These are phyloP conservation scores for Gossypium ekmanianum DNA, from an alignment of 345 rosid genomes.

Conservation along the genomic window DNA sequence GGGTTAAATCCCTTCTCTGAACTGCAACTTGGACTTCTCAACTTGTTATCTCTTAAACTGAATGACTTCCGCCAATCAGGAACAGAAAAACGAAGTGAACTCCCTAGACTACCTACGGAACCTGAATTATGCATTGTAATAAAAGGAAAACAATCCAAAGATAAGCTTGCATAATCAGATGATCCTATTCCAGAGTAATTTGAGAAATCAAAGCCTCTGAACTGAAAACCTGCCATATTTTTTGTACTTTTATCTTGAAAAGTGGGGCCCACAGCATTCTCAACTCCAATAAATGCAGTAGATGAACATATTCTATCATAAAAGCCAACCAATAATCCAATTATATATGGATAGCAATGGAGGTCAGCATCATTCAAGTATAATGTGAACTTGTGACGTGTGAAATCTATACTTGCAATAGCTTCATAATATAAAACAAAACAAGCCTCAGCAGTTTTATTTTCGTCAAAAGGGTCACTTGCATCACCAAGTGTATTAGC, in stretches of 20 bases:
- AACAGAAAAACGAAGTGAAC: slow-evolving; percentile 41
- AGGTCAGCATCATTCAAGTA: slow-evolving; percentile 62
- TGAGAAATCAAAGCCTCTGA: slow-evolving; percentile 67
- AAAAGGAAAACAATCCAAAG: slow-evolving; percentile 68
- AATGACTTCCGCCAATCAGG: slow-evolving; percentile 60
- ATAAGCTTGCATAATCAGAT: slow-evolving; percentile 45
- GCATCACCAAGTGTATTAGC: slow-evolving; percentile 22
- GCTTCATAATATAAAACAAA: slow-evolving; percentile 55
- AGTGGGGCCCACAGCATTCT: slow-evolving; percentile 20
- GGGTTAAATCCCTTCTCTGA: slow-evolving; percentile 26
- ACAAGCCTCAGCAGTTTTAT: slow-evolving; percentile 37
- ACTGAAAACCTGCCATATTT: slow-evolving; percentile 36
- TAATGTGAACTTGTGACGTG: slow-evolving; percentile 38
- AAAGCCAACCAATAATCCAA: slow-evolving; percentile 52
- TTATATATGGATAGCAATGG: slow-evolving; percentile 71
- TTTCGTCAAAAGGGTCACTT: slow-evolving; percentile 20
- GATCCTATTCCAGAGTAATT: slow-evolving; percentile 55
- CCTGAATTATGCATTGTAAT: slow-evolving; percentile 47
- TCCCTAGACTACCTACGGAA: slow-evolving; percentile 47
- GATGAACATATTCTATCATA: slow-evolving; percentile 42
- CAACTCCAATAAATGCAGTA: slow-evolving; percentile 27
- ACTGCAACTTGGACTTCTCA: slow-evolving; percentile 33
- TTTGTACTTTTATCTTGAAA: slow-evolving; percentile 29
- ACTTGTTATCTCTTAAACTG: slow-evolving; percentile 34
- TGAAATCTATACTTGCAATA: slow-evolving; percentile 26